phyloP scores from a whole-genome alignment of 257 asterid genomes.

The Ajuga chamaepitys region DNA sequence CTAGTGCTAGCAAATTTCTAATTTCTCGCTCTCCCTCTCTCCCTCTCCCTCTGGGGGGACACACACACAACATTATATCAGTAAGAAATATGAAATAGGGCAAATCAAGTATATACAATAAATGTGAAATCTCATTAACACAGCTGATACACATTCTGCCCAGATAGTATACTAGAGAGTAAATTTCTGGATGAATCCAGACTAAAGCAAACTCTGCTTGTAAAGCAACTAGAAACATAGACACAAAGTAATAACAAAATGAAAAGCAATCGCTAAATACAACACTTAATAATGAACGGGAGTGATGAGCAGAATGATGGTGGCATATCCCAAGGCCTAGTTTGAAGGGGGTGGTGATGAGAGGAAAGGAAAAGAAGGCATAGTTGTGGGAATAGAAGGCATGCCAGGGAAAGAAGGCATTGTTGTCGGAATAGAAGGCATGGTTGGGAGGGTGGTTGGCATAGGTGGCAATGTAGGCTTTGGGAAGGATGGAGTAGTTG shows the following conservation, averaged over 20 bases:
- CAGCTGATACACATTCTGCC: not conserved
- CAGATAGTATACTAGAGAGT: not conserved
- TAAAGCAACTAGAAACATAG: not conserved
- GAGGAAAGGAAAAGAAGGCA: slow-evolving; percentile 29
- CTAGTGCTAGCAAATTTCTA: too few species aligned
- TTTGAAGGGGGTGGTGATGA: slow-evolving; percentile 34
- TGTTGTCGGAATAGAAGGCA: slow-evolving; percentile 15
- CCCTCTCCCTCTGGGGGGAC: not conserved
- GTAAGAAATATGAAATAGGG: not conserved
- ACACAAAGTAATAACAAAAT: not conserved
- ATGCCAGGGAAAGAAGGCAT: slow-evolving; percentile 21
- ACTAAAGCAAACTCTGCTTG: not conserved
- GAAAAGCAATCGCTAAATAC: not conserved
- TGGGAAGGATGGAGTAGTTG: slow-evolving; percentile 11
- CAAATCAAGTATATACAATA: not conserved
- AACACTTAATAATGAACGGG: not conserved
- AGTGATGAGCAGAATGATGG: not conserved
- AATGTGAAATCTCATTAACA: slow-evolving; percentile 4
- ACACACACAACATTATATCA: not conserved
- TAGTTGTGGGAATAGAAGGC: slow-evolving; percentile 11
- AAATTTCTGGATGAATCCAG: not conserved
- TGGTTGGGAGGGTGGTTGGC: not conserved
- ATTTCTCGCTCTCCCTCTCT: not conserved
- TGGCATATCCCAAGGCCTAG: not conserved
- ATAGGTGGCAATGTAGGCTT: slow-evolving; percentile 12